Conservation (phyloP, 2,329 filamentous ascomycete species). For the Penicillium sp. region DNA sequence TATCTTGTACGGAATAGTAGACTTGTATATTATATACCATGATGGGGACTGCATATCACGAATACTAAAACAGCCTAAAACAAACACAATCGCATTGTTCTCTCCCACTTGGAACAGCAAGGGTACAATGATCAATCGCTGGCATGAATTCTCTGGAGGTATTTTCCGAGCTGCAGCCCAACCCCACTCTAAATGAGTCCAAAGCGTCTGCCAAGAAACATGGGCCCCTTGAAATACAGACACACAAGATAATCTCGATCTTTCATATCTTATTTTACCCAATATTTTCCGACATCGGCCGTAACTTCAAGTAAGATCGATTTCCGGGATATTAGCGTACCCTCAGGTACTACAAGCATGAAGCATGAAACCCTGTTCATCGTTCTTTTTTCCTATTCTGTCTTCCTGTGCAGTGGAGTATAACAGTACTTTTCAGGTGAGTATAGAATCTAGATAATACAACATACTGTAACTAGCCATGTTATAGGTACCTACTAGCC, state of each 20-base stretch:
- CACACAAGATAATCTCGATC: not conserved
- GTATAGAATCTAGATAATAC: not conserved
- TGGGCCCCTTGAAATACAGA: not conserved
- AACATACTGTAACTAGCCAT: no score
- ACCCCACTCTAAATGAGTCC: conserved; percentile 5
- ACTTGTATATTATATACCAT: no score
- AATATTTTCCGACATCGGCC: conserved; percentile 11
- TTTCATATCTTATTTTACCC: not conserved
- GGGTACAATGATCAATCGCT: no score
- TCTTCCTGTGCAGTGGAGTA: conserved; percentile 1
- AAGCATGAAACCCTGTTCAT: conserved; percentile 1
- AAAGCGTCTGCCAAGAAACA: conserved; percentile 4
- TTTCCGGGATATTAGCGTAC: not conserved
- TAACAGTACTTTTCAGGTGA: not conserved
- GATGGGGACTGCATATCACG: not conserved
- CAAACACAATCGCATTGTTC: not conserved
- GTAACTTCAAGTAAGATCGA: no score
- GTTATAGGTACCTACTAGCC: no score
- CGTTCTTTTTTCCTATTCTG: not conserved
- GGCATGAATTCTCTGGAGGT: conserved; percentile 2
- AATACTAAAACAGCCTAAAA: not conserved
- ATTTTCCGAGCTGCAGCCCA: conserved; percentile 5
- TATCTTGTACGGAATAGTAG: no score
- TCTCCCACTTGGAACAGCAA: no score
- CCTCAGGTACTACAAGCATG: not conserved